These are phyloP conservation scores for Penicillium canariense DNA, from an alignment of 495 filamentous ascomycete genomes.

Conservation along the genomic window DNA sequence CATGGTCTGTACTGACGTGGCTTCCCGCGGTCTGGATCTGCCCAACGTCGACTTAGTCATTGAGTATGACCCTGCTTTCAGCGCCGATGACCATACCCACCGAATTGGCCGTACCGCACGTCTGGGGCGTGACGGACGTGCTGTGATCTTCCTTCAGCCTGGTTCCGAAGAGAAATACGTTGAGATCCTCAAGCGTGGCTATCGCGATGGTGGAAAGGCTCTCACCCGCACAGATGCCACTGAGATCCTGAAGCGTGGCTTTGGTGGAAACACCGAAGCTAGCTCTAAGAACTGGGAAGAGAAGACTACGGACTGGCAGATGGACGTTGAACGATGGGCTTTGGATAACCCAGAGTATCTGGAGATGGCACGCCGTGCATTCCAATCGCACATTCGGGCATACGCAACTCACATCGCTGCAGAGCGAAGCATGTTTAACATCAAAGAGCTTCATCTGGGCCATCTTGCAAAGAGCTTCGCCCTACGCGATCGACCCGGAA, in stretches of 20 bases:
- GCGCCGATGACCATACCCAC: conserved; percentile 85
- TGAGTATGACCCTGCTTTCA: conserved; percentile 93
- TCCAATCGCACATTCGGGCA: conserved; percentile 86
- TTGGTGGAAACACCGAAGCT: conserved; percentile 44
- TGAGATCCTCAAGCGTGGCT: conserved; percentile 60
- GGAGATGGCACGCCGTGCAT: conserved; percentile 74
- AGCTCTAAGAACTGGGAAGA: conserved; percentile 61
- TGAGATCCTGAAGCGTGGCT: conserved; percentile 61
- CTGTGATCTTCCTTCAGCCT: conserved; percentile 83
- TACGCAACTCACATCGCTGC: conserved; percentile 89
- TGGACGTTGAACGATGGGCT: conserved; percentile 71
- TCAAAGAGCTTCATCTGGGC: conserved; percentile 83
- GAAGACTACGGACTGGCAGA: conserved; percentile 72
- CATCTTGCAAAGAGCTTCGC: conserved; percentile 93
- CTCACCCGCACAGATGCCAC: conserved; percentile 55
- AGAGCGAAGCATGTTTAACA: conserved; percentile 83
- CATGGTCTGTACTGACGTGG: conserved; percentile 91
- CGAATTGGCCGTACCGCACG: conserved; percentile 93
- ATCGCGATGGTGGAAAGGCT: conserved; percentile 54
- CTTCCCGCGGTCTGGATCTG: conserved; percentile 89
- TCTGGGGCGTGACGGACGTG: conserved; percentile 84
- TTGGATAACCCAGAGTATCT: conserved; percentile 58
- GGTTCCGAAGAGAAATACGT: conserved; percentile 90
- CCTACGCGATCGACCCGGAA: conserved; percentile 80
- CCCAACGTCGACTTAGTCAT: conserved; percentile 91